phyloP scores from a whole-genome alignment of 495 filamentous ascomycete genomes.

The Amphirosellinia nigrospora region DNA sequence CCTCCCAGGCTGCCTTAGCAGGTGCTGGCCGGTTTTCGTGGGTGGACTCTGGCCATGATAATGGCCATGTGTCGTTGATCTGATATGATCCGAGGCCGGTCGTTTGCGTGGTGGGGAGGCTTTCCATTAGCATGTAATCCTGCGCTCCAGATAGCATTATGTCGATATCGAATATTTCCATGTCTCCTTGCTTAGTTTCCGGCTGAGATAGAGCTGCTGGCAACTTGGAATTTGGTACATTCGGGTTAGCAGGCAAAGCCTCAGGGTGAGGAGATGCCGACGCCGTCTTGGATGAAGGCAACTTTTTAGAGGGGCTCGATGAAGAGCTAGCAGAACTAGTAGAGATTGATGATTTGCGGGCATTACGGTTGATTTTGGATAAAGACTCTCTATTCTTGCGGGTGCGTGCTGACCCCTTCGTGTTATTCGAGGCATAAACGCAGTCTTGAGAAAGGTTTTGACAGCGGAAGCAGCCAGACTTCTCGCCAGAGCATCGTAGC shows the following conservation, averaged over 20 bases:
- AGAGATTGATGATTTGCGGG: not conserved
- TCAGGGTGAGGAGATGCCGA: not conserved
- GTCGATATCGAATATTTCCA: not conserved
- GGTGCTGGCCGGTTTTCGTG: not conserved
- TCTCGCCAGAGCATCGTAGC: slow-evolving; percentile 31
- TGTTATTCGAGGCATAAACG: slow-evolving; percentile 19
- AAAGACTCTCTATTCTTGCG: slow-evolving; percentile 2
- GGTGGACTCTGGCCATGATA: not conserved
- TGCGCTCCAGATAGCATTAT: slow-evolving; percentile 12
- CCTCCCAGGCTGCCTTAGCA: not conserved
- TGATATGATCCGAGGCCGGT: slow-evolving; percentile 2
- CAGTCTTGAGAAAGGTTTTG: slow-evolving; percentile 20
- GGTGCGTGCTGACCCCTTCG: slow-evolving; percentile 17
- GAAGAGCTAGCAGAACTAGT: slow-evolving; percentile 1
- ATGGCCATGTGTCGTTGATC: not conserved
- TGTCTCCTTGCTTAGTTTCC: not conserved
- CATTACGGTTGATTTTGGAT: not conserved
- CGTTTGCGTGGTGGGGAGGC: not conserved
- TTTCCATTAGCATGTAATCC: slow-evolving; percentile 5
- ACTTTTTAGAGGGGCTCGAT: not conserved
- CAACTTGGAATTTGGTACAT: not conserved
- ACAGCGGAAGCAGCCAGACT: slow-evolving; percentile 32
- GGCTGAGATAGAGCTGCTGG: not conserved
- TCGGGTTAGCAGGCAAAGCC: not conserved
- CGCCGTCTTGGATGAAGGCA: not conserved